A percentile compares a stretch with the other conserved stretches of the same genome.
Conservation (phyloP, 805 yeast species). For the Lipomyces kockii region DNA sequence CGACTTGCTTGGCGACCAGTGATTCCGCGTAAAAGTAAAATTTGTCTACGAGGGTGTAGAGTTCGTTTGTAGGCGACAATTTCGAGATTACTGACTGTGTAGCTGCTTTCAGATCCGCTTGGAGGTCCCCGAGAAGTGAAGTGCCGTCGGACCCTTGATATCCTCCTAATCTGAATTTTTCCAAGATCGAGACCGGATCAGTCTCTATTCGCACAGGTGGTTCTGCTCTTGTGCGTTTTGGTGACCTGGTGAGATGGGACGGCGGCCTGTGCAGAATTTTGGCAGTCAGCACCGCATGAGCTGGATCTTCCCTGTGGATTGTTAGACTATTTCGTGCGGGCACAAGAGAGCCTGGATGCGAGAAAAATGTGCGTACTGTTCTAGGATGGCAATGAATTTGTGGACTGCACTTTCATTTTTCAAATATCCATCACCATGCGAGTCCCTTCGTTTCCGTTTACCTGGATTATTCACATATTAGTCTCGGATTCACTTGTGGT, state of each 20-base stretch:
- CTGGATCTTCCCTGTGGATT: slow-evolving; percentile 29
- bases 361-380: slow-evolving; percentile 16
- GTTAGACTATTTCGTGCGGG: neutral
- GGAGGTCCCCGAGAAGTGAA: slow-evolving; percentile 11
- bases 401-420: slow-evolving; percentile 10
- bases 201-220: slow-evolving; percentile 1
- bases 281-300: slow-evolving; percentile 19
- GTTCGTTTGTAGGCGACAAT: slow-evolving; percentile 13
- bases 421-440: neutral
- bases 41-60: slow-evolving; percentile 24
- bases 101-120: slow-evolving; percentile 21
- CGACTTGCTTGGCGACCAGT: slow-evolving; percentile 17
- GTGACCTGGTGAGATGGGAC: slow-evolving; percentile 1
- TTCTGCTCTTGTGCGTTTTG: slow-evolving; percentile 14
- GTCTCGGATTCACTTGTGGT: neutral
- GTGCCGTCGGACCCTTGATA: slow-evolving; percentile 15
- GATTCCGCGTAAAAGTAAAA: slow-evolving; percentile 23
- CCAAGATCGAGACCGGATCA: slow-evolving; percentile 22
- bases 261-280: slow-evolving; percentile 19
- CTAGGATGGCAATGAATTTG: slow-evolving; percentile 21
- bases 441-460: slow-evolving; percentile 1
- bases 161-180: slow-evolving; percentile 24
- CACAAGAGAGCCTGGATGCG: neutral
- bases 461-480: neutral
- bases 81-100: slow-evolving; percentile 22